phyloP scores from a whole-genome alignment of 305 asterid genomes.

The Fraxinus latifolia region DNA sequence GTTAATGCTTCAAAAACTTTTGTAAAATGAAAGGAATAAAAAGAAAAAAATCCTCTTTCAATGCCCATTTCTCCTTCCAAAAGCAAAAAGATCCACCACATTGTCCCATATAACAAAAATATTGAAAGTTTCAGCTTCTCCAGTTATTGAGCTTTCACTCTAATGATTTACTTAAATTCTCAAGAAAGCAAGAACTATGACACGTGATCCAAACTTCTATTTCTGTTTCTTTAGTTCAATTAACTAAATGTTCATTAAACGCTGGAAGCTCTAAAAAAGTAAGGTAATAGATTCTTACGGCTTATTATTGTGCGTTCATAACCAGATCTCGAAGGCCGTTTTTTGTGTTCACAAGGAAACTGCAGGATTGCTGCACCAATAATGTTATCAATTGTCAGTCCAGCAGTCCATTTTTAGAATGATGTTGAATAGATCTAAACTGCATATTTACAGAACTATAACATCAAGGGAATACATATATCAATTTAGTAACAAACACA shows the following conservation, averaged over 20 bases:
- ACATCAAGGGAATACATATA: conserved; percentile 5
- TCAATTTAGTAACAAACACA: conserved; percentile 12
- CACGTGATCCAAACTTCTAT: neutral
- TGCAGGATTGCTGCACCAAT: conserved; percentile 91
- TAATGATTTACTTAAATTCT: neutral
- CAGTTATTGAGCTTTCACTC: neutral
- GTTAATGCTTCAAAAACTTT: neutral
- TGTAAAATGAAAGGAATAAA: neutral
- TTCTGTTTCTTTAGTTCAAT: conserved; percentile 15
- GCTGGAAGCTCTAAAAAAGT: conserved; percentile 10
- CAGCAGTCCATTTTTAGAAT: conserved; percentile 16
- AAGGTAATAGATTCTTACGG: conserved; percentile 49
- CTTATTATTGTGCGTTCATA: conserved; percentile 77
- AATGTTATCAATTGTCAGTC: conserved; percentile 37
- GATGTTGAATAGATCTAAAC: conserved; percentile 6
- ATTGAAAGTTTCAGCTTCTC: neutral
- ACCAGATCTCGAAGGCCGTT: conserved; percentile 72
- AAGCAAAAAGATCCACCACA: neutral
- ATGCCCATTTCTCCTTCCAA: neutral
- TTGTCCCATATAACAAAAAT: neutral
- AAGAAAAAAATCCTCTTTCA: neutral
- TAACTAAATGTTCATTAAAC: conserved; percentile 14
- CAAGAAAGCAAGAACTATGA: neutral
- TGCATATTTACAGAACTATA: conserved; percentile 17
- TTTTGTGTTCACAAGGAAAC: conserved; percentile 82